Evolutionary conservation across 2,329 filamentous ascomycete species (phyloP).

Genomic region (Colletotrichum sp.): DNA sequence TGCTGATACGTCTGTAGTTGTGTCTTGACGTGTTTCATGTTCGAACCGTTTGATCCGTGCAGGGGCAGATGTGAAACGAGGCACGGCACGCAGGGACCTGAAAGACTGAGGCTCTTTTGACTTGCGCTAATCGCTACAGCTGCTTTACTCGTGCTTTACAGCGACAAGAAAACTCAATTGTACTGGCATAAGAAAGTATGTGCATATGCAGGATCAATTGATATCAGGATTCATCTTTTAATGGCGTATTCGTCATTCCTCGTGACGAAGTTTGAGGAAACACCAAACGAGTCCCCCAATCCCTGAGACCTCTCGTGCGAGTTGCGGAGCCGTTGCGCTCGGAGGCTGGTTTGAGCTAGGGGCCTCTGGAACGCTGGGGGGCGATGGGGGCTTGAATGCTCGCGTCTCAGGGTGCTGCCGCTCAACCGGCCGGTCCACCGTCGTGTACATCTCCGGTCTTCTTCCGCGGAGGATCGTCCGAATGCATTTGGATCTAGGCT

Average conservation of each 20-base stretch:
- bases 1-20: conserved; percentile 12
- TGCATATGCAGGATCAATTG: neutral
- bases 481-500: neutral
- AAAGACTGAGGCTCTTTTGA: neutral
- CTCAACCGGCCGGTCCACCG: neutral
- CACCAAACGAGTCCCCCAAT: neutral
- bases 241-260: neutral
- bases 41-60: neutral
- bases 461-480: neutral
- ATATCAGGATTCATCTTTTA: accelerated
- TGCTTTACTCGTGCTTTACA: neutral
- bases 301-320: neutral
- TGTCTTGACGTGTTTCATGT: conserved; percentile 12
- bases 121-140: neutral
- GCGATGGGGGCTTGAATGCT: neutral
- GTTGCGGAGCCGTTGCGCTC: neutral
- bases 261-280: neutral
- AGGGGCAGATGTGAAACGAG: neutral
- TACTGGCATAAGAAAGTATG: neutral
- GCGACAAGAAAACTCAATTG: neutral
- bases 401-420: neutral
- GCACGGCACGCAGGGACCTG: neutral
- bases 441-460: neutral
- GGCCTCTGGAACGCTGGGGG: neutral
- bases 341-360: neutral